Evolutionary conservation across 2,329 filamentous ascomycete genomes (phyloP), one percentile per base, ranked within the genome.

Genomic region (Triangularia verruculosa): DNA sequence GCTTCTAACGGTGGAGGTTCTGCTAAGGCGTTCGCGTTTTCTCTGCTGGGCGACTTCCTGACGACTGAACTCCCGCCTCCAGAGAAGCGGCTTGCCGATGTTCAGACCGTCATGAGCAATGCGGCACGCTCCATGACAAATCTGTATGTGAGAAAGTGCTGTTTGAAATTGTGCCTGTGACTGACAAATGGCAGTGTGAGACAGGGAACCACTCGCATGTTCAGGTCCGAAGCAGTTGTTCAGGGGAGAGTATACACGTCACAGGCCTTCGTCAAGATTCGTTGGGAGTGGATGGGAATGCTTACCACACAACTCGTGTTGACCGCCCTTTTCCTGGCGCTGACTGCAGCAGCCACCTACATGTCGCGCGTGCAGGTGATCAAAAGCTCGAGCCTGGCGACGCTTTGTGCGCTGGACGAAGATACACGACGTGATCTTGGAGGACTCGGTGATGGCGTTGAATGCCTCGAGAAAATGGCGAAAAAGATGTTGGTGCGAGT

Each of bases 321-420:
- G 15, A 64, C 68, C 28, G 24, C 27, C 4, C 25, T 67, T 25
- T 68, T 70, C 28, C 47, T 70, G 8, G 55, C 13, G 9, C 22
- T 64, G 15, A 68, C 64, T 2, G 52, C 66, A 4, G 17, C 20
- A 8, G 25, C 25, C n/a, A 68, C 66, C 8, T 20, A 56, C 20
- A 15, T 28, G 30, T 58, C 58, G 32, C 30, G 62, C 7, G 56
- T 69, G 62, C 66, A 69, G 59, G 60, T 68, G 9, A 52, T 70
- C 59, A 70, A 70, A 62, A 57, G 63, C 13, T 68, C 66, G 47
- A 64, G 53, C 20, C 57, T 70, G 54, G 66, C 68, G 6, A 63
- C 63, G 3, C 34, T 70, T 20, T 61, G 58, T 25, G 66, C 63
- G 1, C 65, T 69, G 24, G 65, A 66, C 24, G 30, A 61, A 11